Evolutionary conservation across 495 filamentous ascomycete genomes (phyloP), one percentile per base, ranked within the genome.

Genomic region (Tuber borchii): DNA sequence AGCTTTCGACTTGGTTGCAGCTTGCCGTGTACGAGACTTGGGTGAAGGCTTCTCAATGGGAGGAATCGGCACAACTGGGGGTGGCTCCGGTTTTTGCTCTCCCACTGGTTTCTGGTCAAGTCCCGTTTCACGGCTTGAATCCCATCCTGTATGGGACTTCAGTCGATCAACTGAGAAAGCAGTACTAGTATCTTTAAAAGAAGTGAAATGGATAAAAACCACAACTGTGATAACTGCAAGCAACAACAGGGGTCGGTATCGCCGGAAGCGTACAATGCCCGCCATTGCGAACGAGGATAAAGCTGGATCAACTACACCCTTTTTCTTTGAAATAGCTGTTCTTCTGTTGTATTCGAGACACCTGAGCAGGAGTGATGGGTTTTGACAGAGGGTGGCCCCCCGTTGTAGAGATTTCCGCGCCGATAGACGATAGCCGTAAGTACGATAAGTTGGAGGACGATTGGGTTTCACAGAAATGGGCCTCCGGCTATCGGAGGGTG

Each of bases 191-290:
- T 79, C 78, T 75, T 77, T 37, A 40, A 79, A 79, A 71, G 78
- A 79, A 71, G 78, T 72, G 65, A 79, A 76, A 70, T 79, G 78
- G 45, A 79, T 61, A 51, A 79, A 73, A 68, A 79, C 77, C 34
- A 79, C 70, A 26, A 79, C 48, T 51, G 77, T 69, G 56, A 79
- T 79, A 75, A 79, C 39, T 16, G 48, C 77, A 26, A 79, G 73
- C n/a, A 79, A 70, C 34, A 79, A 71, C 65, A 79, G 70, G 76
- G 78, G 75, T 73, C 77, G 78, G 61, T 75, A 79, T 70, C 78
- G 78, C 65, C 78, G 74, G 70, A 79, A 73, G 69, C 78, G 78
- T 77, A 79, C 77, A 26, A 79, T 48, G 78, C 78, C 76, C 71
- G 78, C 48, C 78, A 79, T 79, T 46, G 26, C 73, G 45, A 56